Conservation (phyloP, 495 filamentous ascomycete species). For the Penicillium psychrofluorescens region DNA sequence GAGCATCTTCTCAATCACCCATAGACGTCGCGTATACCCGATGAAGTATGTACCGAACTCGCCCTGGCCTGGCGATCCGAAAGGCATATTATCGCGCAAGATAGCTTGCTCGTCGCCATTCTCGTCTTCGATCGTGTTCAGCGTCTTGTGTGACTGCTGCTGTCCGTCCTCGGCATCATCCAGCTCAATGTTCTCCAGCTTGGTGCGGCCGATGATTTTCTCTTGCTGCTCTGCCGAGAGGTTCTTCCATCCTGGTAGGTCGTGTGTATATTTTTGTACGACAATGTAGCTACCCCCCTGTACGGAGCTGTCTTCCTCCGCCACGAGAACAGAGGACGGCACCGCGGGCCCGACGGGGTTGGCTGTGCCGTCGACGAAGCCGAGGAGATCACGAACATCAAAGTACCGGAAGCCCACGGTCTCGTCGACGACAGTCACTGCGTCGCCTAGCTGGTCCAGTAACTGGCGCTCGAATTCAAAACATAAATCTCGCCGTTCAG, state of each 20-base stretch:
- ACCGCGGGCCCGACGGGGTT: constrained; percentile 47
- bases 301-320: constrained; percentile 31
- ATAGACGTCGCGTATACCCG: constrained; percentile 46
- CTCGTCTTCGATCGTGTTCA: constrained; percentile 47
- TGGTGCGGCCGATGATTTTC: constrained; percentile 48
- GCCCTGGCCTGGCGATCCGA: constrained; percentile 43
- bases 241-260: constrained; percentile 37
- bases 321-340: constrained; percentile 33
- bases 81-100: constrained; percentile 55
- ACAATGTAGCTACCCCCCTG: constrained; percentile 49
- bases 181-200: constrained; percentile 49
- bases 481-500: constrained; percentile 49
- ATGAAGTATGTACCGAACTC: constrained; percentile 57
- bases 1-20: constrained; percentile 54
- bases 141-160: constrained; percentile 46
- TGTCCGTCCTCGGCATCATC: constrained; percentile 43
- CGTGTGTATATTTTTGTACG: constrained; percentile 52
- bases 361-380: constrained; percentile 53
- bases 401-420: constrained; percentile 55
- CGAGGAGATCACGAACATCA: constrained; percentile 50
- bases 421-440: constrained; percentile 41
- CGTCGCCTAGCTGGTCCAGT: constrained; percentile 39
- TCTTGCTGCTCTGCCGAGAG: constrained; percentile 47
- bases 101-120: constrained; percentile 45
- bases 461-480: constrained; percentile 52